Evolutionary conservation across 192 early-diverging fungal species (phyloP).

Genomic region (Coemansia sp.): DNA sequence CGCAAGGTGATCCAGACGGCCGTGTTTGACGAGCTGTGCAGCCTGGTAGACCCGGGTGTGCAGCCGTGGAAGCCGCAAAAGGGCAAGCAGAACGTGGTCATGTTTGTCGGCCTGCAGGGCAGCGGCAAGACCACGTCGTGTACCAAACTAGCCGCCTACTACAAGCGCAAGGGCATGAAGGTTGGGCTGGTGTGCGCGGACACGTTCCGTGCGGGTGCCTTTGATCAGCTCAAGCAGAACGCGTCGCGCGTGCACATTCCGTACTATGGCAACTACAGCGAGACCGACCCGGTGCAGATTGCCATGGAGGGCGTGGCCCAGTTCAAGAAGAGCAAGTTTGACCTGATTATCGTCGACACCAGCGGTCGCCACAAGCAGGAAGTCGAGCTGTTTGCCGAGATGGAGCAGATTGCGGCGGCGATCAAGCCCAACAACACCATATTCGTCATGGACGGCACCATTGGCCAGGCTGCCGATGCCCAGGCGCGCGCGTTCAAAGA

Average conservation of each 20-base stretch:
- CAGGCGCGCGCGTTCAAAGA: conserved; percentile 93
- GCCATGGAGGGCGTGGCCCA: conserved; percentile 89
- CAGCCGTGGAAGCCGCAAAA: conserved; percentile 85
- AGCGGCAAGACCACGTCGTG: conserved; percentile 95
- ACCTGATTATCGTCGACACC: conserved; percentile 98
- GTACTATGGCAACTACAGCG: conserved; percentile 87
- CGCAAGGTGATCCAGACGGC: conserved; percentile 81
- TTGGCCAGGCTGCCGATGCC: conserved; percentile 92
- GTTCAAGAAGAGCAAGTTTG: conserved; percentile 90
- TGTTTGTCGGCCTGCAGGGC: conserved; percentile 98
- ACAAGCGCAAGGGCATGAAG: conserved; percentile 94
- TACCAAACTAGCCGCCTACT: conserved; percentile 89
- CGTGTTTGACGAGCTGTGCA: conserved; percentile 84
- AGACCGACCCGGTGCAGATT: conserved; percentile 87
- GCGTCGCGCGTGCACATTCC: conserved; percentile 97
- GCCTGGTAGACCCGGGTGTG: conserved; percentile 81
- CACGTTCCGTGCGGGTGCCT: conserved; percentile 97
- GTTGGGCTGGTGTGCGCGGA: conserved; percentile 89
- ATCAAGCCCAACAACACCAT: conserved; percentile 86
- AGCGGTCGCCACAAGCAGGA: conserved; percentile 96
- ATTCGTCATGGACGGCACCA: conserved; percentile 98
- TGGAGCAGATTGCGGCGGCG: conserved; percentile 87
- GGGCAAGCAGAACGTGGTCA: conserved; percentile 79
- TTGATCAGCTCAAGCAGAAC: conserved; percentile 98
- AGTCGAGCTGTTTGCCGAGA: conserved; percentile 89